Evolutionary conservation across 2,329 filamentous ascomycete genomes (phyloP).

Genomic region (Ceratocystis cacaofunesta): DNA sequence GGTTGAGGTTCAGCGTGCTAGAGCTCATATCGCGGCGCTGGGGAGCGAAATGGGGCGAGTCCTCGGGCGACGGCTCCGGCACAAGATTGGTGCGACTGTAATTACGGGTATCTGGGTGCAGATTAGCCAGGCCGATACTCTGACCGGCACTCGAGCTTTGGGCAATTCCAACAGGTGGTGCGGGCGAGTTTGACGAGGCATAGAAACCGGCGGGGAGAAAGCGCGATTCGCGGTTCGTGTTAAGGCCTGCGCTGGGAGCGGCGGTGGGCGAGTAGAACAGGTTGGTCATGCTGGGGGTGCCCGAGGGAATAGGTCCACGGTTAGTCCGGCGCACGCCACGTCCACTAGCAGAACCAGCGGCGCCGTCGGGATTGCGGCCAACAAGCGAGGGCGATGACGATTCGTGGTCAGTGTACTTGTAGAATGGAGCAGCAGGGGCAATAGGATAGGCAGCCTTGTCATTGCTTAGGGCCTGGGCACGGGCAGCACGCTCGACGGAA

Average conservation of each 20-base stretch:
- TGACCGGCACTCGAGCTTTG: slow-evolving; percentile 26
- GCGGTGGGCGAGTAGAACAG: slow-evolving; percentile 96
- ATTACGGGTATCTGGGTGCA: slow-evolving; percentile 43
- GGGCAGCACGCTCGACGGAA: slow-evolving; percentile 73
- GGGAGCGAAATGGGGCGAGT: slow-evolving; percentile 43
- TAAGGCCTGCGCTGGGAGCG: slow-evolving; percentile 46
- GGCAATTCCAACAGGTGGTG: slow-evolving; percentile 27
- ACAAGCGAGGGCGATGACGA: slow-evolving; percentile 33
- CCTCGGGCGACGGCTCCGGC: slow-evolving; percentile 42
- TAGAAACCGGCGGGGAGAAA: slow-evolving; percentile 90
- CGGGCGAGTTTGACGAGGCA: slow-evolving; percentile 45
- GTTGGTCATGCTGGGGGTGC: slow-evolving; percentile 48
- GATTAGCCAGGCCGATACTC: slow-evolving; percentile 46
- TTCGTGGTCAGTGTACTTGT: slow-evolving; percentile 47
- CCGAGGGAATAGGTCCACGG: slow-evolving; percentile 38
- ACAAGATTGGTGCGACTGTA: slow-evolving; percentile 27
- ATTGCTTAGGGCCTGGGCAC: slow-evolving; percentile 54
- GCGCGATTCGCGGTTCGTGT: slow-evolving; percentile 53
- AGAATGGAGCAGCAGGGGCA: slow-evolving; percentile 40
- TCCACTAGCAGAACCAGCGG: slow-evolving; percentile 27
- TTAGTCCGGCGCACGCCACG: slow-evolving; percentile 38
- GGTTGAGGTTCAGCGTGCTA: slow-evolving; percentile 53
- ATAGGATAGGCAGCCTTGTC: slow-evolving; percentile 51
- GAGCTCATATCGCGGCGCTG: slow-evolving; percentile 38
- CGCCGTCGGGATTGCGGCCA: slow-evolving; percentile 8